A percentile compares a stretch with the other conserved stretches of the same genome.
phyloP scores from a whole-genome alignment of 768 basidiomycete species.

The Gyrodon lividus region DNA sequence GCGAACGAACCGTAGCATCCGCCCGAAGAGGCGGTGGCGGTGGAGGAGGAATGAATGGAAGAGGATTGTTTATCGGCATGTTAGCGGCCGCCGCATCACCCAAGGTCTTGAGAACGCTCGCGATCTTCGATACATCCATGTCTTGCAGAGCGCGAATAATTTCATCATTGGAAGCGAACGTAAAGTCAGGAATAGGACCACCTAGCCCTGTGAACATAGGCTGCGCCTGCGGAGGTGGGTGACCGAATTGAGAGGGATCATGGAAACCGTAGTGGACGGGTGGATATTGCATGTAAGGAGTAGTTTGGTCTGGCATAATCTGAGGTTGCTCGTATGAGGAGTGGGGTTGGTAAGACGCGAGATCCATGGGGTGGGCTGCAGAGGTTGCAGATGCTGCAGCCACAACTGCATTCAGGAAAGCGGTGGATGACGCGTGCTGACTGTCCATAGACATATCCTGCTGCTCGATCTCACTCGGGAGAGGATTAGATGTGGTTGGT shows the following conservation, averaged over 20 bases:
- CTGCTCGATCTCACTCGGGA: conserved; percentile 29
- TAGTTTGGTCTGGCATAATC: conserved; percentile 24
- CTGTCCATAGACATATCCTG: conserved; percentile 27
- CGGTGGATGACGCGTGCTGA: conserved; percentile 50
- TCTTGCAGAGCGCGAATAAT: conserved; percentile 72
- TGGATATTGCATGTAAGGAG: conserved; percentile 30
- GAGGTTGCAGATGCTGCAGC: conserved; percentile 60
- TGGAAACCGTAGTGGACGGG: conserved; percentile 30
- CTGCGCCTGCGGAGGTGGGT: conserved; percentile 27
- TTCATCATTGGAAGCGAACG: conserved; percentile 63
- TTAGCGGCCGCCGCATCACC: conserved; percentile 55
- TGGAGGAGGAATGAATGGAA: conserved; percentile 22
- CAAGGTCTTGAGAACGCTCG: conserved; percentile 61
- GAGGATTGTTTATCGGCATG: conserved; percentile 22
- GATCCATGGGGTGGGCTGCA: conserved; percentile 29
- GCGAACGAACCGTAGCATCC: conserved; percentile 30
- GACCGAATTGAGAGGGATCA: conserved; percentile 27
- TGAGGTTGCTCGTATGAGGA: conserved; percentile 36
- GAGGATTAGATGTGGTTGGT: conserved; percentile 35
- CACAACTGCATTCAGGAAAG: conserved; percentile 63
- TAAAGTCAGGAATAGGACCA: conserved; percentile 35
- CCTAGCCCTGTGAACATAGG: conserved; percentile 23
- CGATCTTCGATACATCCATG: conserved; percentile 66
- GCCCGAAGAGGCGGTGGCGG: conserved; percentile 23
- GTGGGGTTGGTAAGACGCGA: conserved; percentile 29